Evolutionary conservation across 2,329 filamentous ascomycete genomes (phyloP).

Genomic region (Arthrobotrys pseudoclavata): DNA sequence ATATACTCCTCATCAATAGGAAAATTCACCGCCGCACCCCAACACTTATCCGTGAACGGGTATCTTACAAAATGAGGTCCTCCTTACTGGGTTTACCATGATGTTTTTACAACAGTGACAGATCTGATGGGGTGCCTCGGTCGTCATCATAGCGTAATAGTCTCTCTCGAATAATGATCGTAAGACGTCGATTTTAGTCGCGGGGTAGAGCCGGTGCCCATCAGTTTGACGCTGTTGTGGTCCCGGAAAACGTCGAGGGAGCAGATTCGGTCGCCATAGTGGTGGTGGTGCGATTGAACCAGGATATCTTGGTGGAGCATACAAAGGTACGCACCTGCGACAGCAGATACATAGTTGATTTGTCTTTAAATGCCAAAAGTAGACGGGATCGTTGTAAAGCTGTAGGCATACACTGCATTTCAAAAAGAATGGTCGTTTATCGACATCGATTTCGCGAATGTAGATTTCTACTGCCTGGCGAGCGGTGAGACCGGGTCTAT

Average conservation of each 20-base stretch:
- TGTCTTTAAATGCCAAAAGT: conserved; percentile 12
- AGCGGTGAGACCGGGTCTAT: neutral
- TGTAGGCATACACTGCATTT: conserved; percentile 38
- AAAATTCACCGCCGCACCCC: conserved; percentile 21
- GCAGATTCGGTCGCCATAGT: conserved; percentile 14
- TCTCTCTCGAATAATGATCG: conserved; percentile 31
- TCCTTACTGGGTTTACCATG: conserved; percentile 30
- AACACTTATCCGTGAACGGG: conserved; percentile 33
- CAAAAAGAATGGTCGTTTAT: conserved; percentile 43
- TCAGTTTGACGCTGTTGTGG: neutral
- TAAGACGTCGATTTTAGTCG: conserved; percentile 22
- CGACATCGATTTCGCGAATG: conserved; percentile 45
- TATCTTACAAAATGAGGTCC: conserved; percentile 27
- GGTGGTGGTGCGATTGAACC: neutral
- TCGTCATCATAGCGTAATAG: conserved; percentile 8
- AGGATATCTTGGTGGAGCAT: neutral
- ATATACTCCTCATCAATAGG: conserved; percentile 13
- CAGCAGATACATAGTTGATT: conserved; percentile 22
- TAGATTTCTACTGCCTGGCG: conserved; percentile 9
- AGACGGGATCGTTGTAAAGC: conserved; percentile 41
- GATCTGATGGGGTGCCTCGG: conserved; percentile 38
- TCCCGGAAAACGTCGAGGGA: conserved; percentile 6
- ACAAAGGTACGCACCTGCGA: conserved; percentile 18
- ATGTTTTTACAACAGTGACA: conserved; percentile 40
- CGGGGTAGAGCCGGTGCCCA: conserved; percentile 1